Conservation (phyloP, 1,139 yeast species). For the Pichia sp. region DNA sequence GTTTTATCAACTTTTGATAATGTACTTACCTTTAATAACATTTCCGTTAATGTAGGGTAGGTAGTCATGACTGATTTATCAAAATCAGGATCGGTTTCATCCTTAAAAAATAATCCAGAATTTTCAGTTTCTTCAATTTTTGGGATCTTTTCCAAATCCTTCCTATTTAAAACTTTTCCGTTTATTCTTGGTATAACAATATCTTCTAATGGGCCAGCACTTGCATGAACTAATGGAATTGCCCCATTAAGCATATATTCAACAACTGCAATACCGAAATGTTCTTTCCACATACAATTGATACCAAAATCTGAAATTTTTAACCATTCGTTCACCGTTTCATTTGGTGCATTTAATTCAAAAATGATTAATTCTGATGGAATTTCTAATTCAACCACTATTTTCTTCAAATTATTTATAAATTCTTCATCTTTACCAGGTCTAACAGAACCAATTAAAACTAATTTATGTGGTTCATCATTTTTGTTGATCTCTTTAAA, state of each 20-base stretch:
- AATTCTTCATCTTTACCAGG: slow-evolving; percentile 57
- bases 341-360: slow-evolving; percentile 71
- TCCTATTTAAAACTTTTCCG: slow-evolving; percentile 20
- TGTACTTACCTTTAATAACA: slow-evolving; percentile 40
- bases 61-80: slow-evolving; percentile 16
- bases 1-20: slow-evolving; percentile 36
- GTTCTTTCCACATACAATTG: slow-evolving; percentile 99
- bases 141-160: slow-evolving; percentile 6
- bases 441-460: slow-evolving; percentile 82
- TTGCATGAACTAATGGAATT: slow-evolving; percentile 85
- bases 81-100: slow-evolving; percentile 58
- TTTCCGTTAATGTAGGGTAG: slow-evolving; percentile 39
- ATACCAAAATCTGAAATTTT: slow-evolving; percentile 67
- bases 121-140: slow-evolving; percentile 5
- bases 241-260: slow-evolving; percentile 87
- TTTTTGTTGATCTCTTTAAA: no score
- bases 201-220: slow-evolving; percentile 90
- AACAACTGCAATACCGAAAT: slow-evolving; percentile 95
- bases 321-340: slow-evolving; percentile 50
- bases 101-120: slow-evolving; percentile 71
- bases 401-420: slow-evolving; percentile 43
- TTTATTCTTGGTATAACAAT: slow-evolving; percentile 59
- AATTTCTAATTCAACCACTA: slow-evolving; percentile 45
- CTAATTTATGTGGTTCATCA: slow-evolving; percentile 38
- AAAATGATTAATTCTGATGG: slow-evolving; percentile 47